These are phyloP conservation scores for Centaurea solstitialis DNA, from an alignment of 129 eudicot species.

Conservation along the genomic window DNA sequence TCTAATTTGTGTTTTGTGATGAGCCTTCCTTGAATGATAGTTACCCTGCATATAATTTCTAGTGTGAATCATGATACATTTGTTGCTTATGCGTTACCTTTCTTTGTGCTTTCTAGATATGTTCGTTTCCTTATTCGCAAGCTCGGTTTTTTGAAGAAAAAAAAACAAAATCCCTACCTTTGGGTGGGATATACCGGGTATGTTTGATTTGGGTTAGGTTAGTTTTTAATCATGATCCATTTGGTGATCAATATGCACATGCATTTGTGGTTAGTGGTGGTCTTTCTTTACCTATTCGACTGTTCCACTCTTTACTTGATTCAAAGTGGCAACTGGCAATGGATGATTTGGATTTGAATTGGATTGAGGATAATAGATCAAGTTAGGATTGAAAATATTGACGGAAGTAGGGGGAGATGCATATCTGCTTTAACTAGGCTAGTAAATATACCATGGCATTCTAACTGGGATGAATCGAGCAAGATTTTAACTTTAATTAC, in stretches of 20 bases:
- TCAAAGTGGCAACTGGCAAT: neutral
- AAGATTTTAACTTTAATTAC: neutral
- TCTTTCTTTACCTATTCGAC: too few species aligned
- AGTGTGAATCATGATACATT: conserved; percentile 6
- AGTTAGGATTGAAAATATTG: neutral
- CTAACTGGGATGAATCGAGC: neutral
- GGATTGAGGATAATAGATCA: neutral
- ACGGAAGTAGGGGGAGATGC: neutral
- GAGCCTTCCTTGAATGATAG: conserved; percentile 10
- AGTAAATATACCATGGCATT: neutral
- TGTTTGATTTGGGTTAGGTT: too few species aligned
- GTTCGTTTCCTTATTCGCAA: too few species aligned
- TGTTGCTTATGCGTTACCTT: neutral
- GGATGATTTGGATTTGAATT: neutral
- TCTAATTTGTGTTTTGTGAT: too few species aligned
- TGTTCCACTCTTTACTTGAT: neutral
- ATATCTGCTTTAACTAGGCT: neutral
- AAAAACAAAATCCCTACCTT: too few species aligned
- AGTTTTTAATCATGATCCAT: too few species aligned
- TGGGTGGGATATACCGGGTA: too few species aligned
- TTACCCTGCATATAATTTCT: neutral
- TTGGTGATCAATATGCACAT: too few species aligned
- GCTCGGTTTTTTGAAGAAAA: too few species aligned
- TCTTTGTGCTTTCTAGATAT: too few species aligned
- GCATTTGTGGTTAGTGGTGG: too few species aligned